phyloP scores from a whole-genome alignment of 768 basidiomycete species.

The Guyanaporus albipodus region DNA sequence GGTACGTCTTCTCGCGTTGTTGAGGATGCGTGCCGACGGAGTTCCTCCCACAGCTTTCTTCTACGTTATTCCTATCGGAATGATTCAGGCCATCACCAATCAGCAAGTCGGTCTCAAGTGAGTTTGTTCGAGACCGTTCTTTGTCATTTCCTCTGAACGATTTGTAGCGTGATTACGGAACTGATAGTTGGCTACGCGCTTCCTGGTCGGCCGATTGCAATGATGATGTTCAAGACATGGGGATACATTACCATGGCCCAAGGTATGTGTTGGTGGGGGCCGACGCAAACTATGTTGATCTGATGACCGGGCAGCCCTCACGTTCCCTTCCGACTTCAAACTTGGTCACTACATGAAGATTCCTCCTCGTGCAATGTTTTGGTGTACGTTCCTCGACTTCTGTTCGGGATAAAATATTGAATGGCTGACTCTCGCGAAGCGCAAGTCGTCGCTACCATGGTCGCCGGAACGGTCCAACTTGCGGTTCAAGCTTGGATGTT shows the following conservation, averaged over 20 bases:
- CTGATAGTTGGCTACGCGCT: conserved; percentile 56
- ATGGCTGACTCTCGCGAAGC: conserved; percentile 1
- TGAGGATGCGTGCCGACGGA: background rate
- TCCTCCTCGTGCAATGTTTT: conserved; percentile 64
- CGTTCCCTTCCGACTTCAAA: conserved; percentile 70
- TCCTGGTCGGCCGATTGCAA: conserved; percentile 66
- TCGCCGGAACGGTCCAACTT: conserved; percentile 65
- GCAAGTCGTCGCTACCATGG: conserved; percentile 59
- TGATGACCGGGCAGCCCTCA: conserved; percentile 40
- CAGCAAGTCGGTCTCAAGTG: conserved; percentile 63
- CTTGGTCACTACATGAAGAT: conserved; percentile 75
- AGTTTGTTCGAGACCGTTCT: background rate
- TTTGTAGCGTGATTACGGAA: conserved; percentile 58
- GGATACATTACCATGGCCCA: conserved; percentile 65
- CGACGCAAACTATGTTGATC: background rate
- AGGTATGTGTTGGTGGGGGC: conserved; percentile 11
- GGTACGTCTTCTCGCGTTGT: conserved; percentile 18
- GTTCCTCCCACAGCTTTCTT: conserved; percentile 36
- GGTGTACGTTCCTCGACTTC: conserved; percentile 30
- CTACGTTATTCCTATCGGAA: conserved; percentile 73
- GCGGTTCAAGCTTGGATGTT: conserved; percentile 65
- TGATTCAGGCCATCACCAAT: conserved; percentile 78
- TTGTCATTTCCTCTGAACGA: background rate
- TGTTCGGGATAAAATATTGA: background rate
- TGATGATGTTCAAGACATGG: conserved; percentile 80